phyloP scores from a whole-genome alignment of 192 early-diverging fungal species.

The Coemansia sp. region DNA sequence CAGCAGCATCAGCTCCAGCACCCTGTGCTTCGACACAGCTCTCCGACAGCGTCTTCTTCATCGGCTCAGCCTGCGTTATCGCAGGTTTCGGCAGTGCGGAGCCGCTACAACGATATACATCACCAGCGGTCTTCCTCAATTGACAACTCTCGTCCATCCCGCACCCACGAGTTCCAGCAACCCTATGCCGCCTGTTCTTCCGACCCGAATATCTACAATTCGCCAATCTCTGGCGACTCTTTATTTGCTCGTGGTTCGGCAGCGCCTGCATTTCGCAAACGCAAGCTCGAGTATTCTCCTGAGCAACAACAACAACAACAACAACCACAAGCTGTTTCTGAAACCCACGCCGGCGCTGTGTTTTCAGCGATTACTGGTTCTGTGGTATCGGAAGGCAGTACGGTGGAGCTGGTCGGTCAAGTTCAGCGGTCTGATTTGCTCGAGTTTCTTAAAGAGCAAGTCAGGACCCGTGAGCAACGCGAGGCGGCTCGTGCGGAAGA shows the following conservation, averaged over 20 bases:
- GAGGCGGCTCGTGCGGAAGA: conserved; percentile 32
- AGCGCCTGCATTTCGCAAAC: conserved; percentile 22
- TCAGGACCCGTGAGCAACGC: conserved; percentile 32
- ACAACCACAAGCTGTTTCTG: background rate
- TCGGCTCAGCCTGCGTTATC: background rate
- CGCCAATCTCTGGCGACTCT: conserved; percentile 1
- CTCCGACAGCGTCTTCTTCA: background rate
- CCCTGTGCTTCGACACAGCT: background rate
- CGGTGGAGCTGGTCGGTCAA: conserved; percentile 26
- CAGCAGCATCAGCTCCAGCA: background rate
- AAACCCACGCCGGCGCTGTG: background rate
- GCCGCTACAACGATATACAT: background rate
- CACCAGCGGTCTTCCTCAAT: conserved; percentile 8
- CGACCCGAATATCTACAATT: background rate
- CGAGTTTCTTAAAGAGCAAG: conserved; percentile 42
- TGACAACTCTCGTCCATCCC: conserved; percentile 3
- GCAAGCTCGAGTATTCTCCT: conserved; percentile 13
- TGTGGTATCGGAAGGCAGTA: conserved; percentile 7
- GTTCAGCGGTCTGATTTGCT: conserved; percentile 36
- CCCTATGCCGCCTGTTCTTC: background rate
- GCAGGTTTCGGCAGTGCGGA: conserved; percentile 10
- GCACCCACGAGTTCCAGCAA: background rate
- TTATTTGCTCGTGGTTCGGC: conserved; percentile 4
- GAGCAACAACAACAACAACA: background rate
- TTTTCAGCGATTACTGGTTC: conserved; percentile 5